Evolutionary conservation across 345 rosid genomes (phyloP), one percentile per base, ranked within the genome.

Genomic region (Aethionema arabicum): DNA sequence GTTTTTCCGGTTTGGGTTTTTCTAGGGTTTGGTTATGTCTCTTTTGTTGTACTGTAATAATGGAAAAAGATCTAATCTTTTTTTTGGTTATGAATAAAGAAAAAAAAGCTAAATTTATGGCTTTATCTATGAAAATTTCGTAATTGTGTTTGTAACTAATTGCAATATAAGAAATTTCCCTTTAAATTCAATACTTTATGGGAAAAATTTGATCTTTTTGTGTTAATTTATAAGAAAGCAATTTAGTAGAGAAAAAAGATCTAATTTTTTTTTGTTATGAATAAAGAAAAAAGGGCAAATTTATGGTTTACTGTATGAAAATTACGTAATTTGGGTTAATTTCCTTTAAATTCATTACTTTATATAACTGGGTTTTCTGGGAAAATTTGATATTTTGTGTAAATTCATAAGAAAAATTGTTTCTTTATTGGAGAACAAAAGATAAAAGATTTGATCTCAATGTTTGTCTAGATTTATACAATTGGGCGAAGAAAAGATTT

Each of bases 391-490:
- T 11, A 14, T 55, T 36, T 7, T 4, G 70, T 38, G 27, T 21
- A 1, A 21, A 21, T 21, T 21, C 2, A 21, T 21, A 21, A 21
- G 27, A 21, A 21, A 21, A 43, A 62, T 33, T 50, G 74, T 49
- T 70, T 27, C 48, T 42, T 63, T 33, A 49, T 56, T 56, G 48
- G 54, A 49, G 59, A 56, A 54, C 69, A 70, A 63, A 27, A 14
- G 27, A 10, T 48, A 48, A 5, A 56, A 42, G 53, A 49, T 5
- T 42, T 43, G 42, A 35, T 48, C 54, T 4, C 52, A 49, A 55
- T 63, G 65, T 70, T 70, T 56, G 69, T 6, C 74, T 63, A 42
- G 32, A 32, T 63, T 56, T 32, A 63, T 41, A 62, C 57, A 27
- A 55, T 62, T 33, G 40, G 16, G 43, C 51, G 27, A 12, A 7